Evolutionary conservation across 805 yeast species (phyloP), one percentile per base, ranked within the genome.

Genomic region (Candida sphagnicola): DNA sequence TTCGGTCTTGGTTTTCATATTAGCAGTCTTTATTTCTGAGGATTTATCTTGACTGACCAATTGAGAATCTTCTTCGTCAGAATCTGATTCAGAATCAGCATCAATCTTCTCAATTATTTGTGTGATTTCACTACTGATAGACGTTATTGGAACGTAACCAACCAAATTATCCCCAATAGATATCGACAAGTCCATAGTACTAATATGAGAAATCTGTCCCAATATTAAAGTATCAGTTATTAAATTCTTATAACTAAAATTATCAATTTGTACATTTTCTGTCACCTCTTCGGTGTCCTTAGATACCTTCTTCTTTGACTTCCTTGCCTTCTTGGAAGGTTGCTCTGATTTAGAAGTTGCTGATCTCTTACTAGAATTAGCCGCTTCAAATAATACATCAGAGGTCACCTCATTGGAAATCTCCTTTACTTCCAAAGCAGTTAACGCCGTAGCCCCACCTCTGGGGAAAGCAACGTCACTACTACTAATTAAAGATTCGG

Each of bases 331-430:
- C 32, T 59, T 57, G 13, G 45, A 40, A 4, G 55, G 54, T 25
- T 54, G 62, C 29, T 51, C 45, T 18, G 56, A 41, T 16, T 53
- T 54, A 28, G 62, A 26, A n/a, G 57, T 42, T 14, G 42, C 46
- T n/a, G 57, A 35, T 42, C 70, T 55, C 37, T 62, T 60, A 18
- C 52, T 40, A n/a, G 56, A 42, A 25, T 48, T 41, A 57, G 75
- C 65, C 59, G 71, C 62, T 66, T 78, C 91, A 45, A 86, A 85
- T 35, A 90, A 67, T 29, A 86, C 93, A 64, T 93, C 99, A 46
- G 77, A 78, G 16, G 90, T 81, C 35, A 91, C 99, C 61, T 91
- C 95, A 57, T 88, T 89, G 29, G 95, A 82, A 37, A 91, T 91
- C 56, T 88, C 93, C 59, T 88, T 89, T 48, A 88, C 80, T 63